Percentiles rank a stretch among this genome's conserved stretches.
phyloP scores from a whole-genome alignment of 23 red algal genomes.

The Agarophyton chilense region DNA sequence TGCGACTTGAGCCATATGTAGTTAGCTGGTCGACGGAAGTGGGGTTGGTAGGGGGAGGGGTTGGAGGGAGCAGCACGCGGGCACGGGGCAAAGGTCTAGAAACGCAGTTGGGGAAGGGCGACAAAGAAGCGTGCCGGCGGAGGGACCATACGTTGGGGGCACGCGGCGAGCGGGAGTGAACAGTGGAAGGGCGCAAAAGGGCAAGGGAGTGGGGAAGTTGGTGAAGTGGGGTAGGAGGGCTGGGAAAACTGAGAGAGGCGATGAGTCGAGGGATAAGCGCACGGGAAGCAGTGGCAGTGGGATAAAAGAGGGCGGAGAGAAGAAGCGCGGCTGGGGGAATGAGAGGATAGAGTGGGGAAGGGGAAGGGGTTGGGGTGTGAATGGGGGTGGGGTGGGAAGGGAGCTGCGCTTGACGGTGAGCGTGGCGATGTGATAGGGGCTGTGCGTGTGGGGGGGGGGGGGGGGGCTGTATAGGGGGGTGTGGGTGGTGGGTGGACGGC shows the following conservation, averaged over 20 bases:
- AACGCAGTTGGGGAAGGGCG: not conserved
- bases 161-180: not conserved
- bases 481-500: too few species aligned
- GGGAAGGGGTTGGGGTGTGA: constrained; percentile 35
- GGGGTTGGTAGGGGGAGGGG: not conserved
- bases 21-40: not conserved
- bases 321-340: not conserved
- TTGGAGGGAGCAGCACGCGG: not conserved
- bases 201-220: not conserved
- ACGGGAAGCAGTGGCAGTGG: constrained; percentile 5
- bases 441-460: not conserved
- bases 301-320: not conserved
- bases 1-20: constrained; percentile 22
- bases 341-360: not conserved
- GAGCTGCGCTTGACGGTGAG: constrained; percentile 58
- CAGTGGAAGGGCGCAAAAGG: not conserved
- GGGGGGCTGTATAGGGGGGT: too few species aligned
- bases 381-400: constrained; percentile 43
- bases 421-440: not conserved
- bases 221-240: not conserved
- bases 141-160: not conserved
- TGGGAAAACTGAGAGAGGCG: not conserved
- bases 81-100: not conserved
- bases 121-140: not conserved
- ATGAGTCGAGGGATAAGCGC: too few species aligned